Base-by-base conservation (phyloP, 108 stramenopile genomes). In the Pseudonitzschia delicatissima region DNA sequence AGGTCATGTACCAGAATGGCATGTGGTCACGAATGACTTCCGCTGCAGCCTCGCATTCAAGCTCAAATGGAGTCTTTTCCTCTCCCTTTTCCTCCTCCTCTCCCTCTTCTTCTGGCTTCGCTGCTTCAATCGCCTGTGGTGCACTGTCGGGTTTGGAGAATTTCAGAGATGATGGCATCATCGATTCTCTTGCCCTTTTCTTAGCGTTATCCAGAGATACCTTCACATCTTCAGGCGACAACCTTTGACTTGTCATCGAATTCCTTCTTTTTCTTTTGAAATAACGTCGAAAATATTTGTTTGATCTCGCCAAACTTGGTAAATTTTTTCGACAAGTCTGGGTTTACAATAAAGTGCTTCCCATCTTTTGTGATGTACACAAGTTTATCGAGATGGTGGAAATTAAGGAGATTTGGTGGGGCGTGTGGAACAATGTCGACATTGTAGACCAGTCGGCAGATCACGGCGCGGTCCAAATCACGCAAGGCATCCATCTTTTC, bases 281-380 rank as follows among this genome's bases (percentile, higher is more conserved):
- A 40, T 18, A 61, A 20, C 5, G 60, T 26, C 21, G 7, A 6
- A 36, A 26, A 61, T 18, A 61, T 31, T 6, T 18, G 6, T 45
- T 64, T 45, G 0, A 64, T 28, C 28, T 64, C 63, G 32, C 20
- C 28, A 5, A 28, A 48, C 26, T 33, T 64, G 7, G 13, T 45
- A 42, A 42, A 42, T 20, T 26, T 18, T 45, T 68, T 61, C n/a
- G 60, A 34, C 28, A 70, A 13, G 32, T 69, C 15, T 42, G 74
- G 74, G 32, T 76, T 76, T 25, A 76, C 33, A 4, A 76, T 13
- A 8, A 76, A 27, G 23, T 74, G 27, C 8, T 64, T 29, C 13
- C 74, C 69, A 20, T 65, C 45, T 28, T 55, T 49, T 6, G 74
- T 69, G 26, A 76, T 69, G 37, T 52, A 76, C 13, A 70, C 49